Evolutionary conservation across 2,329 filamentous ascomycete genomes (phyloP).

Genomic region (Tolypocladium tundrense): DNA sequence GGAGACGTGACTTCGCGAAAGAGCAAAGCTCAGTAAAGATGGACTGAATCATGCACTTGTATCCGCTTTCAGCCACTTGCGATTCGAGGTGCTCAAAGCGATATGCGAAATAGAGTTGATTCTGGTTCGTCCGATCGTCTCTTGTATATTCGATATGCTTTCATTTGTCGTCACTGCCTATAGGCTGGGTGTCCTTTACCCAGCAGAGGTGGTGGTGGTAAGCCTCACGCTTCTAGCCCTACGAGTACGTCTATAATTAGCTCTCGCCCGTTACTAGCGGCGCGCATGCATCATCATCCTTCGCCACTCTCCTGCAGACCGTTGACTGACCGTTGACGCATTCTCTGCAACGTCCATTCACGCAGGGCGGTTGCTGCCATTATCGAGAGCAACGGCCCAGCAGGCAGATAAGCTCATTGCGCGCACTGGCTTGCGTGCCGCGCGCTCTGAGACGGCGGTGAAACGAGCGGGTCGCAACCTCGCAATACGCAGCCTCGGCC

Average conservation of each 20-base stretch:
- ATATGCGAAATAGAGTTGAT: no score
- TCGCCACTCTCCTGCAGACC: no score
- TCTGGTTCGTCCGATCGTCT: no score
- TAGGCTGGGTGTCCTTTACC: no score
- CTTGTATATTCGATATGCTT: no score
- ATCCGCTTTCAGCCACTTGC: not conserved
- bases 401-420: not conserved
- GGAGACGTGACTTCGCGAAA: not conserved
- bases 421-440: not conserved
- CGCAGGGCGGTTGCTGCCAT: not conserved
- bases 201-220: no score
- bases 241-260: not conserved
- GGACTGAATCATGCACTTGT: not conserved
- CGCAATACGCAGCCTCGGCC: not conserved
- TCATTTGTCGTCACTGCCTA: no score
- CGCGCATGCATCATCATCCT: no score
- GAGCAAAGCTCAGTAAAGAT: not conserved
- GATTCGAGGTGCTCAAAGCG: no score
- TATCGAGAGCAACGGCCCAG: no score
- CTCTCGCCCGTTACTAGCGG: no score
- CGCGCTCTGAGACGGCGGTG: slow-evolving; percentile 2
- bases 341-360: not conserved
- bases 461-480: not conserved
- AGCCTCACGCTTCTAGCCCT: no score
- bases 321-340: not conserved